A percentile compares a stretch with the other conserved stretches of the same genome.
Conservation (phyloP, 2,329 filamentous ascomycete species). For the Cytospora piceae region DNA sequence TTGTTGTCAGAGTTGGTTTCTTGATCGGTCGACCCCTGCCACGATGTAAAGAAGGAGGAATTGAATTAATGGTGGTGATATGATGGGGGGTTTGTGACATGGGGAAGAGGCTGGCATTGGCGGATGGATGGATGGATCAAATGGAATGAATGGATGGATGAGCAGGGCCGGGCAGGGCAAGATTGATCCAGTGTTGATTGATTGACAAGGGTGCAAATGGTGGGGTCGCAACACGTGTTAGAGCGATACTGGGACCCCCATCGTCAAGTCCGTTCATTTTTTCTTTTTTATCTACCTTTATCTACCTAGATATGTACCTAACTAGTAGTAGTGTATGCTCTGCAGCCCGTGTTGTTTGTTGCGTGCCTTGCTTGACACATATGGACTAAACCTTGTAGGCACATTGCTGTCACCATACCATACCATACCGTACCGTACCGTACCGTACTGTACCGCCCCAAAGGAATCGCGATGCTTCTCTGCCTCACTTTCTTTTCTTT, state of each 20-base stretch:
- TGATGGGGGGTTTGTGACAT: constrained; percentile 5
- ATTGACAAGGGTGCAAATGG: constrained; percentile 19
- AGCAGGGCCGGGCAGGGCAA: constrained; percentile 8
- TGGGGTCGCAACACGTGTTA: constrained; percentile 34
- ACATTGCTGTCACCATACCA: neutral
- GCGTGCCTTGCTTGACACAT: constrained; percentile 1
- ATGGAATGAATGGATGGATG: constrained; percentile 10
- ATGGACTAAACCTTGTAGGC: neutral
- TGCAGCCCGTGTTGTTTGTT: neutral
- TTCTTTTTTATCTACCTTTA: constrained; percentile 6
- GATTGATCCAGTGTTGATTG: constrained; percentile 7
- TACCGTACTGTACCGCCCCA: neutral
- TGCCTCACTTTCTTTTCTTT: neutral
- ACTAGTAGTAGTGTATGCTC: neutral
- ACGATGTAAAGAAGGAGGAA: constrained; percentile 13
- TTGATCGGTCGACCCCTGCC: constrained; percentile 21
- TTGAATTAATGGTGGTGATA: constrained; percentile 8
- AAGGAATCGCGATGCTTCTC: neutral
- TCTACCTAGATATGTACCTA: neutral
- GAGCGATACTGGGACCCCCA: constrained; percentile 28
- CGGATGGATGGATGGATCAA: constrained; percentile 11
- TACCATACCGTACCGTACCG: neutral
- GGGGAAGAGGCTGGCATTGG: constrained; percentile 20
- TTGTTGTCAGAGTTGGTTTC: constrained; percentile 9
- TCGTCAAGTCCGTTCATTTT: constrained; percentile 15